A percentile compares a stretch with the other conserved stretches of the same genome.
Conservation (phyloP, 345 rosid genomes). For the Excoecaria cochinchinensis region DNA sequence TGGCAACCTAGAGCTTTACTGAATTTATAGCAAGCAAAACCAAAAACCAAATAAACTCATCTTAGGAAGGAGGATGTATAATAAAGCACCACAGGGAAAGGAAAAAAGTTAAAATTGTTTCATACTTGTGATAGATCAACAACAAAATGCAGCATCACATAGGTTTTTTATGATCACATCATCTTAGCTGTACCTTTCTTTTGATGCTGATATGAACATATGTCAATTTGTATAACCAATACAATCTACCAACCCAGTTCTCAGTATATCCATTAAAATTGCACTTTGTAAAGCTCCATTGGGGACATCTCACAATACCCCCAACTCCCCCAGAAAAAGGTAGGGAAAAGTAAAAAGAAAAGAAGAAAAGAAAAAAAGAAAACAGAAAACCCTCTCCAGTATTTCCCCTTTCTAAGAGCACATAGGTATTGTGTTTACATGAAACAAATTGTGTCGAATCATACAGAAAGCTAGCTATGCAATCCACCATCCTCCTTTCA, state of each 20-base stretch:
- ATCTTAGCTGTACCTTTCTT: not conserved
- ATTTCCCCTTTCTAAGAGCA: not conserved
- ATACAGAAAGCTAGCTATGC: not conserved
- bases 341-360: too few species aligned
- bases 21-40: not conserved
- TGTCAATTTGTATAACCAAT: not conserved
- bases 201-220: not conserved
- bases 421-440: not conserved
- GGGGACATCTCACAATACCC: not conserved
- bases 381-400: not conserved
- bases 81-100: not conserved
- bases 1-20: conserved; percentile 2
- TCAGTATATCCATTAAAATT: not conserved
- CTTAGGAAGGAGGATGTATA: not conserved
- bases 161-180: not conserved
- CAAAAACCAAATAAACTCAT: not conserved
- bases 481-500: not conserved
- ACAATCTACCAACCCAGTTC: not conserved
- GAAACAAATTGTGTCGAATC: not conserved
- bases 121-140: not conserved
- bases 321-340: too few species aligned
- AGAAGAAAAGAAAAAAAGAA: too few species aligned
- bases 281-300: not conserved
- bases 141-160: conserved; percentile 4
- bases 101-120: not conserved